A percentile compares a stretch with the other conserved stretches of the same genome.
phyloP scores from a whole-genome alignment of 148 eudicot genomes.

The Chenopodium formosanum region DNA sequence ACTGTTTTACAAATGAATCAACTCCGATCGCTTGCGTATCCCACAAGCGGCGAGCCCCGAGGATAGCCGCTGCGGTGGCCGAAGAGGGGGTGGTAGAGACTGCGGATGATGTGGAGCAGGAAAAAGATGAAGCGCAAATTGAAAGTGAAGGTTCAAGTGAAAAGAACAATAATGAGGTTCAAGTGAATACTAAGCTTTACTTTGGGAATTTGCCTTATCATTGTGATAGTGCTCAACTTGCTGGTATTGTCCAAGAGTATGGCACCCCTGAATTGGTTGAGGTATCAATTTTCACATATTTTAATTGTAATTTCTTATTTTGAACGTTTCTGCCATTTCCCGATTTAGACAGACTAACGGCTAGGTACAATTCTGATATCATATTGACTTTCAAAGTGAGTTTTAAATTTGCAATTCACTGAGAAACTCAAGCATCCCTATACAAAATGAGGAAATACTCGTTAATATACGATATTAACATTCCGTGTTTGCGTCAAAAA shows the following conservation, averaged over 20 bases:
- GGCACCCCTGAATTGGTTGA: constrained; percentile 86
- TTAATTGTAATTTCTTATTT: no score
- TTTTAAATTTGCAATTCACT: no score
- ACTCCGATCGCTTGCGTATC: constrained; percentile 10
- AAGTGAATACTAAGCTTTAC: constrained; percentile 70
- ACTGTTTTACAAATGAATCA: constrained; percentile 25
- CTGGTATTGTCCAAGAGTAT: constrained; percentile 80
- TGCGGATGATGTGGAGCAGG: constrained; percentile 23
- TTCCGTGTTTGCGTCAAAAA: no score
- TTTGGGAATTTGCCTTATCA: constrained; percentile 88
- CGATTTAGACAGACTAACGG: no score
- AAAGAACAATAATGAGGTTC: constrained; percentile 8
- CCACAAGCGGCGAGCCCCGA: constrained; percentile 35
- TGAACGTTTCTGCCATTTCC: no score
- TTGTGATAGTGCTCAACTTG: constrained; percentile 94
- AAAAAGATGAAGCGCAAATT: constrained; percentile 7
- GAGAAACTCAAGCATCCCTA: no score
- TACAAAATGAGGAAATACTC: no score
- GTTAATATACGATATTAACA: no score
- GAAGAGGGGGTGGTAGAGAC: constrained; percentile 34
- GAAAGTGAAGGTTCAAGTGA: neutral
- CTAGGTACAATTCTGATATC: no score
- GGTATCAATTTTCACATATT: constrained; percentile 37
- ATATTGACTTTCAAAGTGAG: no score
- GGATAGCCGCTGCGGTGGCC: constrained; percentile 50